A percentile compares a stretch with the other conserved stretches of the same genome.
Evolutionary conservation across 2,329 filamentous ascomycete species (phyloP).

Genomic region (Colletotrichum falcatum): DNA sequence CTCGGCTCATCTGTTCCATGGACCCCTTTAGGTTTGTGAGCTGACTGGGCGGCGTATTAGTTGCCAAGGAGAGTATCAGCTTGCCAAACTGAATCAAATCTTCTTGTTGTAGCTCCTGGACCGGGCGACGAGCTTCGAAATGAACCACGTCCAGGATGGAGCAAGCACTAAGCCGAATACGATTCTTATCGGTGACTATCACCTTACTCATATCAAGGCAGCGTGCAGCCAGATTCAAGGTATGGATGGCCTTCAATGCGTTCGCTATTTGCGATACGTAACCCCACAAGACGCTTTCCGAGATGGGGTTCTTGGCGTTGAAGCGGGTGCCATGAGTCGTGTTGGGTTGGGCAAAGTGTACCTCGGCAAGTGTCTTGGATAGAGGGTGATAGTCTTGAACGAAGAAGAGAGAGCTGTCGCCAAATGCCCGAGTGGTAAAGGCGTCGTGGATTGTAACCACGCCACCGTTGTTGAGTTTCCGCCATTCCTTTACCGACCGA

Average conservation of each 20-base stretch:
- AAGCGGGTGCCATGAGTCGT: slow-evolving; percentile 58
- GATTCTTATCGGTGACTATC: slow-evolving; percentile 89
- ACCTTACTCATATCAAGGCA: slow-evolving; percentile 91
- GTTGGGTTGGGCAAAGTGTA: slow-evolving; percentile 69
- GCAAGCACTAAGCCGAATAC: slow-evolving; percentile 88
- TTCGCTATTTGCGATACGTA: slow-evolving; percentile 94
- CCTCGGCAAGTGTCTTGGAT: slow-evolving; percentile 88
- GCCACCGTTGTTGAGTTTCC: slow-evolving; percentile 81
- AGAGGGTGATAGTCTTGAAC: slow-evolving; percentile 94
- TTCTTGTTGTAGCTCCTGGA: slow-evolving; percentile 85
- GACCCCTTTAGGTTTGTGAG: slow-evolving; percentile 74
- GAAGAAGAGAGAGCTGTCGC: slow-evolving; percentile 93
- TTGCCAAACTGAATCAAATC: slow-evolving; percentile 88
- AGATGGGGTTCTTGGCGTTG: slow-evolving; percentile 61
- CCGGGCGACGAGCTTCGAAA: slow-evolving; percentile 75
- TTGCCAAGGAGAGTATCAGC: slow-evolving; percentile 84
- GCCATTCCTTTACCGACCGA: slow-evolving; percentile 88
- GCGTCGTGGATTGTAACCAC: slow-evolving; percentile 91
- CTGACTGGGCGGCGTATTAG: slow-evolving; percentile 68
- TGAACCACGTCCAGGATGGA: slow-evolving; percentile 91
- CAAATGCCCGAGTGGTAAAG: slow-evolving; percentile 93
- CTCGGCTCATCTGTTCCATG: slow-evolving; percentile 80
- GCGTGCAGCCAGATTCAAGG: slow-evolving; percentile 82
- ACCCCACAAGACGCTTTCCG: slow-evolving; percentile 86
- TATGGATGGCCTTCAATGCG: slow-evolving; percentile 88